phyloP scores from a whole-genome alignment of 371 early-diverging fungal genomes.

The Haplosporangium sp. region DNA sequence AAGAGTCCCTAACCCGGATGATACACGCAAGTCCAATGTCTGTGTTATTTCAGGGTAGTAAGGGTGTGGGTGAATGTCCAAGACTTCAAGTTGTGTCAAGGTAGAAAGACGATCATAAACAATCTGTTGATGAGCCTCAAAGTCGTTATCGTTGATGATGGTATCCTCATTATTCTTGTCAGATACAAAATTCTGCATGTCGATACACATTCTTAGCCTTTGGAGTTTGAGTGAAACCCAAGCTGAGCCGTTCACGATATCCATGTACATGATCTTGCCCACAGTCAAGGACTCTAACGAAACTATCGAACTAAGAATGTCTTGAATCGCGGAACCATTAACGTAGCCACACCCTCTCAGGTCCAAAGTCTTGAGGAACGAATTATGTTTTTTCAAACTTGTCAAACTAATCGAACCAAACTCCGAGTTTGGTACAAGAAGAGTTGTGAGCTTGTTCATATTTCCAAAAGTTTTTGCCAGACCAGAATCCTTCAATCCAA shows the following conservation, averaged over 20 bases:
- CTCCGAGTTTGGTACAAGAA: background rate
- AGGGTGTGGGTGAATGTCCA: background rate
- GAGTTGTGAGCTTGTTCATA: background rate
- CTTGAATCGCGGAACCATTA: slow-evolving; percentile 3
- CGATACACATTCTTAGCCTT: background rate
- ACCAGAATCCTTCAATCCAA: background rate
- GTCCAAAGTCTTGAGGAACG: slow-evolving; percentile 5
- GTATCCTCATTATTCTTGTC: background rate
- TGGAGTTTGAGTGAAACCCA: slow-evolving; percentile 10
- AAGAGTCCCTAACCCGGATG: slow-evolving; percentile 2
- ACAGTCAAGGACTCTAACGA: slow-evolving; percentile 1
- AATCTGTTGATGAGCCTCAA: slow-evolving; percentile 8
- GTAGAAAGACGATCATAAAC: slow-evolving; percentile 11
- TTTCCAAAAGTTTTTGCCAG: background rate
- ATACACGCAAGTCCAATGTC: slow-evolving; percentile 6
- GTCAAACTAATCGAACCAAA: background rate
- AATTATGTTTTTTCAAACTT: background rate
- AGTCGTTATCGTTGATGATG: background rate
- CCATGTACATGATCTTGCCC: slow-evolving; percentile 3
- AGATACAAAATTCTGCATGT: background rate
- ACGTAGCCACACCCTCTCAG: background rate
- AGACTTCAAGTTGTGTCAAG: slow-evolving; percentile 3
- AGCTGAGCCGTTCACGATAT: slow-evolving; percentile 8
- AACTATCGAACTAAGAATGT: slow-evolving; percentile 13
- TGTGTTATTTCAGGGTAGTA: background rate